Percentiles rank a stretch among this genome's conserved stretches.
Conservation (phyloP, 2,329 filamentous ascomycete genomes). For the Kalmusia sp. region DNA sequence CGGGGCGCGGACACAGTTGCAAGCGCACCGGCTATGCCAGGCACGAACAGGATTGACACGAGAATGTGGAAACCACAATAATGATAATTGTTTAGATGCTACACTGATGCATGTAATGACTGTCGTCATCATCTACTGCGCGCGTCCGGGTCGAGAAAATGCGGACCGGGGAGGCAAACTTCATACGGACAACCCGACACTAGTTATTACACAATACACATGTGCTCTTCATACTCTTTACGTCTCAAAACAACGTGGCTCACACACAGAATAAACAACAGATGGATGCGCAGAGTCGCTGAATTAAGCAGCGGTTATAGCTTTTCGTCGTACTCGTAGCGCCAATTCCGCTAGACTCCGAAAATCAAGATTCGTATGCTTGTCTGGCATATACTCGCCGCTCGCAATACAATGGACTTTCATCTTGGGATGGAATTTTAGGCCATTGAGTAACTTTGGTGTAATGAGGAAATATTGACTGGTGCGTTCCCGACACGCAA, state of each 20-base stretch:
- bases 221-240: background rate
- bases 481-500: conserved; percentile 82
- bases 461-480: conserved; percentile 95
- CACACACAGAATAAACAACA: background rate
- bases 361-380: conserved; percentile 53
- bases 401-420: conserved; percentile 91
- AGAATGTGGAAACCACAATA: too few relatives aligned
- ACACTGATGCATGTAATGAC: too few relatives aligned
- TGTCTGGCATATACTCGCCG: conserved; percentile 68
- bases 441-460: conserved; percentile 85
- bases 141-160: too few relatives aligned
- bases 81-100: background rate
- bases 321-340: conserved; percentile 35
- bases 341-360: conserved; percentile 44
- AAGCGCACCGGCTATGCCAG: background rate
- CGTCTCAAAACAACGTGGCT: background rate
- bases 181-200: background rate
- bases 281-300: background rate
- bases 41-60: background rate
- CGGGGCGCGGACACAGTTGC: background rate
- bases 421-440: conserved; percentile 91
- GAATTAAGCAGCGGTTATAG: conserved; percentile 22
- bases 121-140: too few relatives aligned
- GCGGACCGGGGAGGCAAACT: too few relatives aligned
- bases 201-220: background rate